A percentile compares a stretch with the other conserved stretches of the same genome.
Evolutionary conservation across 495 filamentous ascomycete species (phyloP).

Genomic region (Podospora comata): DNA sequence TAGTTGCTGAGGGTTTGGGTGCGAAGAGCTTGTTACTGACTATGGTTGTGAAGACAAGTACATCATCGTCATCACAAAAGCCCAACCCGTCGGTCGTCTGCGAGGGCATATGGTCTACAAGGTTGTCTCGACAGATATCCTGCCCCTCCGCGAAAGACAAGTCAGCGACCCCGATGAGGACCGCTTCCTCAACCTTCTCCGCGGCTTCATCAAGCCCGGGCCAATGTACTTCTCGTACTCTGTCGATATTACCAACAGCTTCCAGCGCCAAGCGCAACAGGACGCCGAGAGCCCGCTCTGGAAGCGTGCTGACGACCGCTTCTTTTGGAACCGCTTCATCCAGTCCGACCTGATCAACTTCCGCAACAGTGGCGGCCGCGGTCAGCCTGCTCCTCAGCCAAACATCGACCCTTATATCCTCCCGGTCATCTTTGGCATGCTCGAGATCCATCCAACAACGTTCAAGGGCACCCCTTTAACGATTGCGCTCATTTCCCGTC

Average conservation of each 20-base stretch:
- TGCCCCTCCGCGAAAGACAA: slow-evolving; percentile 87
- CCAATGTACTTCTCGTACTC: slow-evolving; percentile 99
- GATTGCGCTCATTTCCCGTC: slow-evolving; percentile 79
- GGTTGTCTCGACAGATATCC: slow-evolving; percentile 84
- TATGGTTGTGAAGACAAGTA: slow-evolving; percentile 74
- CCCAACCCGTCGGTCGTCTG: slow-evolving; percentile 81
- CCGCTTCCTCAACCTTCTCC: slow-evolving; percentile 75
- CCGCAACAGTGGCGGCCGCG: slow-evolving; percentile 50
- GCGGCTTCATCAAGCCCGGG: slow-evolving; percentile 69
- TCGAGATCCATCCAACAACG: slow-evolving; percentile 76
- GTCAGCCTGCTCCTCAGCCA: slow-evolving; percentile 64
- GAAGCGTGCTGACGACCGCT: slow-evolving; percentile 91
- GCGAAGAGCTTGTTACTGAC: slow-evolving; percentile 21
- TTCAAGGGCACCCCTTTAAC: slow-evolving; percentile 81
- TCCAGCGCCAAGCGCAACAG: slow-evolving; percentile 81
- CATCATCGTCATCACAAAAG: slow-evolving; percentile 92
- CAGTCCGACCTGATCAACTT: slow-evolving; percentile 90
- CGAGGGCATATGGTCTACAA: slow-evolving; percentile 94
- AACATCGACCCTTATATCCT: slow-evolving; percentile 89
- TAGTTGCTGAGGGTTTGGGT: slow-evolving; percentile 51
- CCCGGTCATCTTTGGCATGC: slow-evolving; percentile 90
- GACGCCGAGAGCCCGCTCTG: slow-evolving; percentile 72
- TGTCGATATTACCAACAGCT: slow-evolving; percentile 88
- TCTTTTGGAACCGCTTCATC: slow-evolving; percentile 97
- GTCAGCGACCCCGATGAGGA: slow-evolving; percentile 92